These are phyloP conservation scores for Nakaseomyces delphensis DNA, from an alignment of 1,139 yeast genomes.

Conservation along the genomic window DNA sequence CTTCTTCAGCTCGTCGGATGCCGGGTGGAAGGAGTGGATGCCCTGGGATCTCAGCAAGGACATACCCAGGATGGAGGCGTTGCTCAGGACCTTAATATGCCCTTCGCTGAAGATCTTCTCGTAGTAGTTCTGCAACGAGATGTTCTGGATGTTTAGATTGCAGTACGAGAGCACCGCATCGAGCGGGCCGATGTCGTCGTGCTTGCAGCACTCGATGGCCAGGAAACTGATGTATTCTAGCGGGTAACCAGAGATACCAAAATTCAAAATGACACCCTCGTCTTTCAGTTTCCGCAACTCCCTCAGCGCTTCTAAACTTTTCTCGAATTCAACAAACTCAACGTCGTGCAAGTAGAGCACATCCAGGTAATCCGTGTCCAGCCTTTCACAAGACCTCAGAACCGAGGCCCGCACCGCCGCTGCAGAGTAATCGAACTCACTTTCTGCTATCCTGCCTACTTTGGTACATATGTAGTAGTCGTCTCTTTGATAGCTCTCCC, in stretches of 20 bases:
- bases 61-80: slow-evolving; percentile 87
- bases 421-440: slow-evolving; percentile 69
- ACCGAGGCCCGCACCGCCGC: slow-evolving; percentile 55
- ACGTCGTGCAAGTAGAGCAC: slow-evolving; percentile 82
- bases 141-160: slow-evolving; percentile 76
- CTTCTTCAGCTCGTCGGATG: slow-evolving; percentile 47
- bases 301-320: slow-evolving; percentile 52
- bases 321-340: slow-evolving; percentile 58
- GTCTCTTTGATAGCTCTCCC: slow-evolving; percentile 42
- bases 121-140: slow-evolving; percentile 42
- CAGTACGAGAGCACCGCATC: slow-evolving; percentile 76
- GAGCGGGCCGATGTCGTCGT: slow-evolving; percentile 38
- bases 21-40: slow-evolving; percentile 80
- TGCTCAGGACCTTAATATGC: slow-evolving; percentile 49
- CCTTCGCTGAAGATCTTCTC: slow-evolving; percentile 45
- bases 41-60: slow-evolving; percentile 61
- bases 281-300: slow-evolving; percentile 51
- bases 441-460: slow-evolving; percentile 64
- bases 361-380: slow-evolving; percentile 62
- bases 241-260: slow-evolving; percentile 88
- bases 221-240: slow-evolving; percentile 52
- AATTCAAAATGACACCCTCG: slow-evolving; percentile 53
- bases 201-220: slow-evolving; percentile 36
- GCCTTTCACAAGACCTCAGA: slow-evolving; percentile 52
- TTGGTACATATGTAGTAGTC: slow-evolving; percentile 70